Base-by-base conservation (phyloP, 1,284 basidiomycete genomes). In the Vanrija humicola region DNA sequence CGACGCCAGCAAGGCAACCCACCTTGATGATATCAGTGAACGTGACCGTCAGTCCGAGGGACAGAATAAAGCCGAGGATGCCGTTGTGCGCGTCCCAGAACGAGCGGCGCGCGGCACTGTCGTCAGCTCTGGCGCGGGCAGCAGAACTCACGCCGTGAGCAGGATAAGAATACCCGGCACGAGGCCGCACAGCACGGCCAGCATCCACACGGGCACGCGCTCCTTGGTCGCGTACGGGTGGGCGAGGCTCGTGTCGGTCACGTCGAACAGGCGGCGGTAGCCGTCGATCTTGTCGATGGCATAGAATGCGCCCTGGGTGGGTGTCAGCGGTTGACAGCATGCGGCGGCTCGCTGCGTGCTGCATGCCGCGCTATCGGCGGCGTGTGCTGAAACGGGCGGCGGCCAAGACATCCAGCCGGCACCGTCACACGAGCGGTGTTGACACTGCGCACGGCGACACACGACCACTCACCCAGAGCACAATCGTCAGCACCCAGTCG, bases 21-120 rank as follows among this genome's bases (percentile, higher is more conserved):
- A 74, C 72, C 62, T 98, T 98, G 58, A 85, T 80, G 54, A 93
- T 82, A 68, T 94, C 86, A 0, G 94, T 97, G 43, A 93, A 79
- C 15, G 85, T 80, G 73, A 66, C 88, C 18, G 56, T 62, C 16
- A 65, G 59, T 46, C 64, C 74, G 56, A 74, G 61, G 15, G 43
- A 54, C 29, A 68, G 64, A 6, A 59, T 55, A 23, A 76, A 55
- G 3, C 90, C 92, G 14, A 96, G 82, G 25, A 85, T 80, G 45
- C 87, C 84, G 59, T 83, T 86, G 69, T 98, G 93, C 29, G 87
- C 80, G 68, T 97, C 94, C 90, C 91, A 96, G 77, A 86, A 86
- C 2, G 86, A 88, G 23, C 88, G 82, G 15, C 87, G 77, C 15
- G 88, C 84, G 6, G 86, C 65, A 1, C 66, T 68, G 55, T 5